Evolutionary conservation across 768 basidiomycete genomes (phyloP), one percentile per base, ranked within the genome.

Genomic region (Termitomyces sp.): DNA sequence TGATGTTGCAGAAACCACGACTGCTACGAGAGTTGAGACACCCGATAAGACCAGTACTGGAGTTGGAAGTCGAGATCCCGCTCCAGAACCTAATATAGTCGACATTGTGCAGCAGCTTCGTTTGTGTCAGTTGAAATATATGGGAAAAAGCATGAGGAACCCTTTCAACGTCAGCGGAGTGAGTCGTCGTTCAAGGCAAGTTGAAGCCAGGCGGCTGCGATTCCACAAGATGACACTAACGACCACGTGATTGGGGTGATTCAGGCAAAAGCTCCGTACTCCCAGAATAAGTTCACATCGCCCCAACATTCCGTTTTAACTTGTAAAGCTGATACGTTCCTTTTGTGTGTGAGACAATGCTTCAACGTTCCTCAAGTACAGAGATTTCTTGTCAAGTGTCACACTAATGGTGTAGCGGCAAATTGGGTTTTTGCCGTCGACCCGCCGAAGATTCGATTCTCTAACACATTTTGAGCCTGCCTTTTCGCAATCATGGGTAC

Each of bases 1-100:
- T 3, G 91, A 91, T 69, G 83, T 79, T 25, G 83, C 80, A 10
- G 91, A 90, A 29, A 95, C 83, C 2, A 83, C 62, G 11, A 92
- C 92, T 0, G 94, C 90, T 38, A 91, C 70, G 4, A 86, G 57
- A 0, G 92, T 87, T 5, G 81, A 86, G 20, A 87, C 55, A 2
- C 88, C 91, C 0, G 92, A 79, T 25, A 86, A 68, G 29, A 81
- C 65, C 47, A 95, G 82, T 34, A 95, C 81, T 9, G 79, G 64
- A 43, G 77, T 69, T 66, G 85, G 79, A 55, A 86, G 70, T 64
- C 86, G 79, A 29, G 89, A 86, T 43, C 92, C 89, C 31, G 84
- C 77, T 12, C 86, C 85, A 10, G 71, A 71, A 49, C 70, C 70
- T 42, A 59, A 48, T 60, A 66, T 63, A 37, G 63, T 42, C 25